Conservation (phyloP, 805 yeast genomes). For the Pichia occidentalis region DNA sequence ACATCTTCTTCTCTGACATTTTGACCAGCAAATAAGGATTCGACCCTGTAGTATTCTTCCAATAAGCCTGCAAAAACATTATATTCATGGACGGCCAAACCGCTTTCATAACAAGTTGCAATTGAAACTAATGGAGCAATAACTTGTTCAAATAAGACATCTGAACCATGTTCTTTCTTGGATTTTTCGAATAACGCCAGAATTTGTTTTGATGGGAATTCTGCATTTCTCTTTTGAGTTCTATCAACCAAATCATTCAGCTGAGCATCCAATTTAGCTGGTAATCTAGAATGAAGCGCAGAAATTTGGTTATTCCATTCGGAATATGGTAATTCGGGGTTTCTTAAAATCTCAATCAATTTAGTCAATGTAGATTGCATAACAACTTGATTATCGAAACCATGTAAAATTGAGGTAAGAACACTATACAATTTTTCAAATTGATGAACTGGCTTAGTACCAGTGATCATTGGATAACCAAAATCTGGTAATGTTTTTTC, state of each 20-base stretch:
- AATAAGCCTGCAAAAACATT: slow-evolving; percentile 63
- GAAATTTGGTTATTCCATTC: slow-evolving; percentile 85
- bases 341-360: slow-evolving; percentile 64
- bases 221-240: slow-evolving; percentile 56
- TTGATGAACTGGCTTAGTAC: slow-evolving; percentile 77
- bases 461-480: slow-evolving; percentile 77
- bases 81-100: slow-evolving; percentile 80
- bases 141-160: slow-evolving; percentile 45
- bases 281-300: slow-evolving; percentile 88
- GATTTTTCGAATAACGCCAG: slow-evolving; percentile 64
- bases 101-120: slow-evolving; percentile 63
- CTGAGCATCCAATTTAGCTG: slow-evolving; percentile 64
- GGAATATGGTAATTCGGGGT: slow-evolving; percentile 81
- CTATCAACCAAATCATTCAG: slow-evolving; percentile 63
- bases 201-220: slow-evolving; percentile 90
- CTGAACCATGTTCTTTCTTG: slow-evolving; percentile 40
- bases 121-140: slow-evolving; percentile 70
- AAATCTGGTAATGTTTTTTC: slow-evolving; percentile 89
- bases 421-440: slow-evolving; percentile 53
- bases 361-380: slow-evolving; percentile 77
- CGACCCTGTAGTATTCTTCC: slow-evolving; percentile 69
- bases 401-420: slow-evolving; percentile 73
- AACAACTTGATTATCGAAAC: slow-evolving; percentile 93
- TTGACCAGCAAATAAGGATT: slow-evolving; percentile 68
- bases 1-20: slow-evolving; percentile 84